Evolutionary conservation across 371 early-diverging fungal genomes (phyloP), one percentile per base, ranked within the genome.

Genomic region (Haplosporangium sp.): DNA sequence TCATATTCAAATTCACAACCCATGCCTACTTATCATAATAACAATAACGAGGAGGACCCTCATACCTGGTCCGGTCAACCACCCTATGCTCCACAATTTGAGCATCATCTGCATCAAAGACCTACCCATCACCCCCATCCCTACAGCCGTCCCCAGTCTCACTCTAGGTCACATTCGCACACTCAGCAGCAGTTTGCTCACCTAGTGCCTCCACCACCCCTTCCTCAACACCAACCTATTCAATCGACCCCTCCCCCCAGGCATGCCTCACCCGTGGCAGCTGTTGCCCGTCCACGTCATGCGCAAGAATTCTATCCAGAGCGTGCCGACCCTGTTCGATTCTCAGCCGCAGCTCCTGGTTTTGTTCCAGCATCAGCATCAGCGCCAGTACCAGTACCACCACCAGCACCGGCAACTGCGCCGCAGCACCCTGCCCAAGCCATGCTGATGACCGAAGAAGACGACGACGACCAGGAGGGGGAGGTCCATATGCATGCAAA

Each of bases 391-490:
- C n/a, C n/a, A n/a, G n/a, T n/a, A n/a, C n/a, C n/a, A n/a, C n/a
- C n/a, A n/a, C n/a, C n/a, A n/a, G n/a, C n/a, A n/a, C n/a, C n/a
- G n/a, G n/a, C n/a, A 16, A 8, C 45, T 6, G 21, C 45, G 16
- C 56, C 18, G 48, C 70, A 58, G 12, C 57, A 55, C 2, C 54
- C 11, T 6, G 21, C 38, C 20, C 63, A 57, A n/a, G 52, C 13
- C 20, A 21, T 52, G 18, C 45, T 42, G 16, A 21, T 52, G 48
- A 46, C 21, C 13, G 63, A 55, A 12, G 71, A 70, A 0, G n/a
- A n/a, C n/a, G 71, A 70, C 3, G 73, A 73, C 10, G 73, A 73
- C 45, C 51, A 65, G 23, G 73, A 73, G 51, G 67, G 67, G 0
- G 73, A 73, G 41, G 59, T 73, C 23, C n/a, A 18, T 10, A 43